Evolutionary conservation across 2,329 filamentous ascomycete species (phyloP), one percentile per base, ranked within the genome.

Genomic region (Xylariaceae sp.): DNA sequence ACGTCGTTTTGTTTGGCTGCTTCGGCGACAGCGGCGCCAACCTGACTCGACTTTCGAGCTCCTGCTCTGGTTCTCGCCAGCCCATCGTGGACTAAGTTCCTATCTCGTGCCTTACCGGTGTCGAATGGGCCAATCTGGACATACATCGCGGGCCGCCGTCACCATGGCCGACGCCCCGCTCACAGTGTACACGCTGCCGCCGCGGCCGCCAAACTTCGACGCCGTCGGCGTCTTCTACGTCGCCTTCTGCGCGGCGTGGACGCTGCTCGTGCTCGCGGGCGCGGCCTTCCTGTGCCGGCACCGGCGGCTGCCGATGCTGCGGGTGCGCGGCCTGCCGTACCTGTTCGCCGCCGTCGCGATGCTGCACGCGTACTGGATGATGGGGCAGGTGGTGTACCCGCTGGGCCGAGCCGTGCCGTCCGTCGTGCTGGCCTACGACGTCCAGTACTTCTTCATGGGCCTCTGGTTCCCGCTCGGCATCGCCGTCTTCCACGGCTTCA

Each of bases 381-480:
- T 60, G 4, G 58, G 60, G 4, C 64, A 68, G 39, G 45, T 67
- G 34, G 60, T 59, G 14, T 61, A 65, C n/a, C 53, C 60, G 9
- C 52, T 67, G 17, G 63, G 64, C 6, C 30, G 57, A 8, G 53
- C 63, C 3, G 56, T 68, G 35, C 67, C 57, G 1, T n/a, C n/a
- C n/a, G 34, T 57, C 1, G 45, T 61, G 1, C 32, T 52, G 11
- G 58, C 70, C 1, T 75, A 71, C 37, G 58, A 65, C 19, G 51
- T 64, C 3, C 70, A 75, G 45, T 78, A 68, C 46, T 77, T 72
- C 62, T 60, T 72, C 50, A 78, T 77, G 74, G 71, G 68, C 24
- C 64, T 69, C 32, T 72, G 70, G 51, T 60, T 78, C 3, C 74
- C 74, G 1, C 57, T 72, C 12, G 73, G 74, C 2, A 68, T 77